These are phyloP conservation scores for Mortierella polycephala DNA, from an alignment of 371 early-diverging fungal species.

Conservation along the genomic window DNA sequence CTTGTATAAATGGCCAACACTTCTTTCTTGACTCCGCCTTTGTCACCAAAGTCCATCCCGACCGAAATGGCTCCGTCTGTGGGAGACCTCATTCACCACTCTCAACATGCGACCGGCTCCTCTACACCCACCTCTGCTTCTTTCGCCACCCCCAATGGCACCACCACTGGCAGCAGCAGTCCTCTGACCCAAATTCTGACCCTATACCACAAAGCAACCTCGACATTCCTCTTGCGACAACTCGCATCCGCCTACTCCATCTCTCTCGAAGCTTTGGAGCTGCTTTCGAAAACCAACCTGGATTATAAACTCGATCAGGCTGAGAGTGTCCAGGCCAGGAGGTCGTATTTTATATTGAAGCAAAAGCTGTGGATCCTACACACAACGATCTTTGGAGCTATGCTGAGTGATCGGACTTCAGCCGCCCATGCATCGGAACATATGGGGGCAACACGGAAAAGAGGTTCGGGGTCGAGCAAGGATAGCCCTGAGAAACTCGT, in stretches of 20 bases:
- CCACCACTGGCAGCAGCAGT: background rate
- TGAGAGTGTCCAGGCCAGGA: slow-evolving; percentile 19
- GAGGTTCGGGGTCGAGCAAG: slow-evolving; percentile 27
- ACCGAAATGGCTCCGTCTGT: slow-evolving; percentile 5
- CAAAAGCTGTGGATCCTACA: slow-evolving; percentile 50
- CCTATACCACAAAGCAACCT: slow-evolving; percentile 47
- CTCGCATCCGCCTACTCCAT: slow-evolving; percentile 39
- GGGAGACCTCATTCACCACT: slow-evolving; percentile 1
- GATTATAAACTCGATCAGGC: slow-evolving; percentile 32
- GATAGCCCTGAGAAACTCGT: slow-evolving; percentile 48
- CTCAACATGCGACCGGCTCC: background rate
- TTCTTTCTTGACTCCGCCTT: slow-evolving; percentile 35
- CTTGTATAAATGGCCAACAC: slow-evolving; percentile 18
- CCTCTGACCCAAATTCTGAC: slow-evolving; percentile 9
- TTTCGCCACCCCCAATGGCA: background rate
- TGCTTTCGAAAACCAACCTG: slow-evolving; percentile 21
- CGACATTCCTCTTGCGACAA: slow-evolving; percentile 44
- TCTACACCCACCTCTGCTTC: slow-evolving; percentile 9
- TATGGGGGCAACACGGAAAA: slow-evolving; percentile 3
- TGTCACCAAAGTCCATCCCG: slow-evolving; percentile 29
- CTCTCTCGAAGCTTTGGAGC: slow-evolving; percentile 38
- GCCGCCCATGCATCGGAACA: slow-evolving; percentile 4
- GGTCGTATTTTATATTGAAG: slow-evolving; percentile 42
- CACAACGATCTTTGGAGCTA: slow-evolving; percentile 40
- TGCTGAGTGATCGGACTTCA: slow-evolving; percentile 40